Evolutionary conservation across 148 eudicot genomes (phyloP).

Genomic region (Diospyros lotus): DNA sequence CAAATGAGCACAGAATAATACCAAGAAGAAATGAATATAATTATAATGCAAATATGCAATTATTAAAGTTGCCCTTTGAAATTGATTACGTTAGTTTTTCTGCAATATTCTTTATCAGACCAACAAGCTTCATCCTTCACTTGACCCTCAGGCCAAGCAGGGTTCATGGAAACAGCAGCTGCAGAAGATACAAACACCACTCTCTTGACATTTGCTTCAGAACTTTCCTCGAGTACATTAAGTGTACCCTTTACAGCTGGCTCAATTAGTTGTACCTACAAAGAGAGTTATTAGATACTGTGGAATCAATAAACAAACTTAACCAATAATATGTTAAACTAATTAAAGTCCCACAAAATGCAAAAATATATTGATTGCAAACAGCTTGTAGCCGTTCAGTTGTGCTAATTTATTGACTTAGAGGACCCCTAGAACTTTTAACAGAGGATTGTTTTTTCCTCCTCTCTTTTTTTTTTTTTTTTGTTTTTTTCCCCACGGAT

Average conservation of each 20-base stretch:
- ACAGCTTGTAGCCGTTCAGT: background rate
- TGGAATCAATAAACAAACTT: background rate
- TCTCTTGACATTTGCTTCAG: conserved; percentile 34
- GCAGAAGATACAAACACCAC: conserved; percentile 42
- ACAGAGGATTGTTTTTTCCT: background rate
- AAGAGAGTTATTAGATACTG: background rate
- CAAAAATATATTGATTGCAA: background rate
- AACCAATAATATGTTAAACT: background rate
- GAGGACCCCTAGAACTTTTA: background rate
- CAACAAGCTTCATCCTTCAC: conserved; percentile 47
- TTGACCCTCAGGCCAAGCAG: conserved; percentile 35
- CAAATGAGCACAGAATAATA: background rate
- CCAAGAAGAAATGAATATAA: background rate
- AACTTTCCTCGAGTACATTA: conserved; percentile 43
- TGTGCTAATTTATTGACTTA: background rate
- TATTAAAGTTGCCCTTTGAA: background rate
- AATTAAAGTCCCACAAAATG: background rate
- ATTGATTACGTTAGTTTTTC: conserved; percentile 32
- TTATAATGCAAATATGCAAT: background rate
- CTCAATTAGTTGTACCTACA: conserved; percentile 43
- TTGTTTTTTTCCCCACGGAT: background rate
- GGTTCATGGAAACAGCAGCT: conserved; percentile 34
- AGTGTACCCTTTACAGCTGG: conserved; percentile 52
- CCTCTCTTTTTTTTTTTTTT: background rate
- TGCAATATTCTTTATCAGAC: conserved; percentile 50